phyloP scores from a whole-genome alignment of 805 yeast genomes.

The Candida loeiensis region DNA sequence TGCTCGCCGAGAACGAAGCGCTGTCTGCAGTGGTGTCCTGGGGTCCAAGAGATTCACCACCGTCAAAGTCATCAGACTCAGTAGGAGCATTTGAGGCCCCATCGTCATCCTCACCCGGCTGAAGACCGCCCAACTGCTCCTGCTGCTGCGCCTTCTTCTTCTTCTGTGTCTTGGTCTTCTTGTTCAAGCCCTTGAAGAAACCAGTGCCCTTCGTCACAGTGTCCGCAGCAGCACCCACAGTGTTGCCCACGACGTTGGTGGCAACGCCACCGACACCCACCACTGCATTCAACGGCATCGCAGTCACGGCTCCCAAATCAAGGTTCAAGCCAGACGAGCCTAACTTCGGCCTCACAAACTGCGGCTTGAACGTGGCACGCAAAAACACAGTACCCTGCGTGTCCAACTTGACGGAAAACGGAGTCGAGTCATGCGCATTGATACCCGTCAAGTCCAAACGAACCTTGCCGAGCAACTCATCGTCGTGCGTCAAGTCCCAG shows the following conservation, averaged over 20 bases:
- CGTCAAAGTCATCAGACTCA: slow-evolving; percentile 12
- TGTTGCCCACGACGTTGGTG: slow-evolving; percentile 44
- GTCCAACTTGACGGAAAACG: slow-evolving; percentile 48
- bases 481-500: slow-evolving; percentile 76
- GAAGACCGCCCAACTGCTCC: slow-evolving; percentile 9
- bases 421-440: slow-evolving; percentile 42
- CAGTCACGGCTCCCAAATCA: slow-evolving; percentile 32
- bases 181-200: slow-evolving; percentile 32
- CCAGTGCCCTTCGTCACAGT: slow-evolving; percentile 48
- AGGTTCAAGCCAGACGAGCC: slow-evolving; percentile 40
- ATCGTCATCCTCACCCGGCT: slow-evolving; percentile 9
- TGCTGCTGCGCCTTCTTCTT: slow-evolving; percentile 11
- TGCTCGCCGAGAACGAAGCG: slow-evolving; percentile 1
- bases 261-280: slow-evolving; percentile 33
- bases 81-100: slow-evolving; percentile 6
- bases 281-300: slow-evolving; percentile 16
- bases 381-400: slow-evolving; percentile 65
- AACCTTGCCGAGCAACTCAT: slow-evolving; percentile 56
- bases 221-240: slow-evolving; percentile 44
- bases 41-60: slow-evolving; percentile 8
- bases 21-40: slow-evolving; percentile 1
- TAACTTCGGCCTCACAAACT: slow-evolving; percentile 62
- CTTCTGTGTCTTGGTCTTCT: slow-evolving; percentile 16
- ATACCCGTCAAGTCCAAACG: slow-evolving; percentile 48
- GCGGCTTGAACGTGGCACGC: slow-evolving; percentile 56